A percentile compares a stretch with the other conserved stretches of the same genome.
phyloP scores from a whole-genome alignment of 176 grass and related monocot species.

The Aegilops bicornis region DNA sequence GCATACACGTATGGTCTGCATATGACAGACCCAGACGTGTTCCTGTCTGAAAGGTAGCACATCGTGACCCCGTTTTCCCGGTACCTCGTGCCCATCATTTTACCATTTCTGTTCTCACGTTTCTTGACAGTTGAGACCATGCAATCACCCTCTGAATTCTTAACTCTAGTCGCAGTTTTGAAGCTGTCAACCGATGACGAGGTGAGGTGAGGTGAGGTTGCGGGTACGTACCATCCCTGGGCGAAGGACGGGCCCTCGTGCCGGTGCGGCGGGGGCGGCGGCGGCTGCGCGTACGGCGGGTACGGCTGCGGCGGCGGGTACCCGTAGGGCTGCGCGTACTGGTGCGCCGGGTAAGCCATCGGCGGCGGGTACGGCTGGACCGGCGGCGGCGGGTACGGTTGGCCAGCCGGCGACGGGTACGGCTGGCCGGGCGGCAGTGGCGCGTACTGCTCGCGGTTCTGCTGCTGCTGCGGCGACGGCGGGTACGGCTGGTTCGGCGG shows the following conservation, averaged over 20 bases:
- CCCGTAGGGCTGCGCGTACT: constrained; percentile 38
- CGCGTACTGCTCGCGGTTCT: neutral
- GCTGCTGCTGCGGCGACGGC: neutral
- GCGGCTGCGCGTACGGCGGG: constrained; percentile 57
- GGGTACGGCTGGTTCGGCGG: neutral
- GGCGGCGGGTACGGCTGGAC: constrained; percentile 10
- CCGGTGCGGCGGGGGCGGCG: constrained; percentile 42
- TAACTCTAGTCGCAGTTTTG: neutral
- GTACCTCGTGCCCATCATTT: neutral
- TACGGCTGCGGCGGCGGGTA: constrained; percentile 46
- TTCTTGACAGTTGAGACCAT: neutral
- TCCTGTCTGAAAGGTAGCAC: neutral
- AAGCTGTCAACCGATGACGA: neutral
- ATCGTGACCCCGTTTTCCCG: neutral
- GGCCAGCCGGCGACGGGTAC: neutral
- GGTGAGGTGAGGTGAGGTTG: neutral
- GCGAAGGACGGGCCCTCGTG: constrained; percentile 27
- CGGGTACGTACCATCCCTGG: constrained; percentile 43
- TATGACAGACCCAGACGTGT: neutral
- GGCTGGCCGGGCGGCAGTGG: constrained; percentile 24
- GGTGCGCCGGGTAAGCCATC: constrained; percentile 34
- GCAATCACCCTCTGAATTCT: neutral
- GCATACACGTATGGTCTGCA: neutral
- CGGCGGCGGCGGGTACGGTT: constrained; percentile 17
- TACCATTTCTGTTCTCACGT: neutral